phyloP scores from a whole-genome alignment of 345 rosid genomes.

The Gossypium anomalum region DNA sequence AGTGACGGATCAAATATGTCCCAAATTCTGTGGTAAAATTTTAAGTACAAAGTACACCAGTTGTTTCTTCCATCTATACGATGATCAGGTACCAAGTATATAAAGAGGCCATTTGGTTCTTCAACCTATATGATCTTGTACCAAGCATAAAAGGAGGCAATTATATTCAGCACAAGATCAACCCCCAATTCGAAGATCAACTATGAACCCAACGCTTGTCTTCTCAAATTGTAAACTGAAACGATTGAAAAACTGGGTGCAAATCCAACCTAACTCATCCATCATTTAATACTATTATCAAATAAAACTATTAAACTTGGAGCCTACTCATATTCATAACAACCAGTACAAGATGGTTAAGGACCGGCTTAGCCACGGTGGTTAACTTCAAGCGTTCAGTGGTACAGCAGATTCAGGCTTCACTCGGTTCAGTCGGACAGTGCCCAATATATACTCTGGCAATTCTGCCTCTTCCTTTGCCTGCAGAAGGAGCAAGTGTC shows the following conservation, averaged over 20 bases:
- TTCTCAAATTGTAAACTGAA: neutral
- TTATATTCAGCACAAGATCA: too few relatives aligned
- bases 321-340: neutral
- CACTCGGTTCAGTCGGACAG: conserved; percentile 75
- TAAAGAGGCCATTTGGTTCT: neutral
- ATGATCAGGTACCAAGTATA: neutral
- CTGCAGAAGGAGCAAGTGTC: conserved; percentile 36
- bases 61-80: neutral
- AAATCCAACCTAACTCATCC: neutral
- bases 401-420: conserved; percentile 61
- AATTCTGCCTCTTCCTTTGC: conserved; percentile 76
- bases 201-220: neutral
- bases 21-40: neutral
- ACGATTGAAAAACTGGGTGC: neutral
- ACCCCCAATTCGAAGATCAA: neutral
- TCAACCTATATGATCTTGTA: neutral
- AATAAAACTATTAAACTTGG: neutral
- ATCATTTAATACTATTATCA: neutral
- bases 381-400: conserved; percentile 43
- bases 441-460: conserved; percentile 92
- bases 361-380: neutral
- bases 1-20: neutral
- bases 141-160: neutral
- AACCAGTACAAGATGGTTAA: neutral
- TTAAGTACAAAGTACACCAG: neutral